Evolutionary conservation across 2,329 filamentous ascomycete genomes (phyloP).

Genomic region (Byssochlamys sp.): DNA sequence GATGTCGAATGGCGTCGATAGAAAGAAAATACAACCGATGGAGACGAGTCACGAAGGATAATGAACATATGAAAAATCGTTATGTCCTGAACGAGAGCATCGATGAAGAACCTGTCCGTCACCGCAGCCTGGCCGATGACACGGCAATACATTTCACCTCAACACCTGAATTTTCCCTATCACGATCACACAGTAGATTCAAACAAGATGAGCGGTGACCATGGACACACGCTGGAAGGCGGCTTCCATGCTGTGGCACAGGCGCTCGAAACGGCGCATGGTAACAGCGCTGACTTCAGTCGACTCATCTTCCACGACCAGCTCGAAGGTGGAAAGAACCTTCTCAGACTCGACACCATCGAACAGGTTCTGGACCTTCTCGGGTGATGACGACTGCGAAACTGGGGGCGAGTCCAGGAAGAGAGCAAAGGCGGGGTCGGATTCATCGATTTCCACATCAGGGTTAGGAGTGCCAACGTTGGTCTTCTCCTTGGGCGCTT

Average conservation of each 20-base stretch:
- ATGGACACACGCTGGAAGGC: slow-evolving; percentile 32
- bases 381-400: slow-evolving; percentile 33
- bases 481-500: slow-evolving; percentile 8
- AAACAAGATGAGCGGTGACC: slow-evolving; percentile 32
- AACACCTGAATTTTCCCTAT: slow-evolving; percentile 1
- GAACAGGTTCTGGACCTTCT: slow-evolving; percentile 24
- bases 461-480: slow-evolving; percentile 16
- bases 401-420: slow-evolving; percentile 43
- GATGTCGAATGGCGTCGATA: not conserved
- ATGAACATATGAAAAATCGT: not conserved
- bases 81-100: not conserved
- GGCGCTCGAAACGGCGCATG: slow-evolving; percentile 24
- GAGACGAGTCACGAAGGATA: not conserved
- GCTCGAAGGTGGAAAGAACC: slow-evolving; percentile 51
- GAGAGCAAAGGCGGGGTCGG: slow-evolving; percentile 37
- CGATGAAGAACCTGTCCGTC: slow-evolving; percentile 2
- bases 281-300: slow-evolving; percentile 16
- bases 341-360: slow-evolving; percentile 56
- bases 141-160: not conserved
- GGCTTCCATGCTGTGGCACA: slow-evolving; percentile 34
- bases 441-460: slow-evolving; percentile 48
- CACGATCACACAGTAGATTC: slow-evolving; percentile 15
- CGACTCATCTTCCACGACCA: slow-evolving; percentile 44
- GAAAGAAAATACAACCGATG: not conserved
- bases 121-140: slow-evolving; percentile 2